Evolutionary conservation across 2,329 filamentous ascomycete genomes (phyloP), one percentile per base, ranked within the genome.

Genomic region (Colletotrichum somersetense): DNA sequence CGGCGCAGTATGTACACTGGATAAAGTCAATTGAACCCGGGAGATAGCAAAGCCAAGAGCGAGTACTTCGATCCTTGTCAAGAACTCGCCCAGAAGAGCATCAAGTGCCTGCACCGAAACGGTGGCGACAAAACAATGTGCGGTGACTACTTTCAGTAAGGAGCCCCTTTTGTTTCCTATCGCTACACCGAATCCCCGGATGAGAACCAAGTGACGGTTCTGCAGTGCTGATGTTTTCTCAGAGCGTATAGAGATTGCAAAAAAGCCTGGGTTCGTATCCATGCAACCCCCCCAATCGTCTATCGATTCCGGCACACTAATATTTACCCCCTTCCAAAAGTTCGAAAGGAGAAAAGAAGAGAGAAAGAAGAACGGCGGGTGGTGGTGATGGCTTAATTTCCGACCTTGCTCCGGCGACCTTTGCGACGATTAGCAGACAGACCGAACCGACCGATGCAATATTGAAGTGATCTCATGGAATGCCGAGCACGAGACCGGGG

Each of bases 41-140:
- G 33, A 57, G 44, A 73, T 78, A 97, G 96, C 76, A 98, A 98
- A 86, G 88, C 87, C 67, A 90, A 92, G 78, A 97, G 95, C 86
- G 91, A 98, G 80, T 98, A 92, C 84, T 94, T 93, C 81, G 96
- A 99, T 78, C 96, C 96, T 2, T 99, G 96, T 82, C 96, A 98
- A 81, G 96, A 97, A 78, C 94, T 94, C 6, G 96, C 96, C 10
- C 86, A 92, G 76, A 89, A 89, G 79, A 98, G 95, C 82, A 91
- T 98, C 76, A 91, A 90, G 80, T 99, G 96, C 79, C 84, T 99
- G 79, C 92, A 95, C 80, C 90, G 96, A 30, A 99, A 99, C 80
- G 91, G 89, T 30, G 95, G 93, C 18, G 94, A 98, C 79, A 89
- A 91, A 75, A 86, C 91, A n/a, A 93, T 98, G 92, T 99, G 96